These are phyloP conservation scores for Colletotrichum coccodes DNA, from an alignment of 2,329 filamentous ascomycete genomes.

Conservation along the genomic window DNA sequence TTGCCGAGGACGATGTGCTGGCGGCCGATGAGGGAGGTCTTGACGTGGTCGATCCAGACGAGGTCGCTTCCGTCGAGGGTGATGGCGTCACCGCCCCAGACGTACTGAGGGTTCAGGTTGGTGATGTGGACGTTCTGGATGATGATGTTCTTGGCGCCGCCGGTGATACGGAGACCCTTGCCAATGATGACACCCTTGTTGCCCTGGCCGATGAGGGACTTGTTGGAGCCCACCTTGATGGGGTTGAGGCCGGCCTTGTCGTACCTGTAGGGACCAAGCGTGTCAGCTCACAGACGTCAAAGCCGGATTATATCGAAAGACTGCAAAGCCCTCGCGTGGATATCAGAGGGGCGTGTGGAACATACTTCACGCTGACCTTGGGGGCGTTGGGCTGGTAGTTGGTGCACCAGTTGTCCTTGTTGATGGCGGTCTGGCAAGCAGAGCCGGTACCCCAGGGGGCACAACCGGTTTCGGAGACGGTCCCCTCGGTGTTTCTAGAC, in stretches of 20 bases:
- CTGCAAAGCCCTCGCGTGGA: too few relatives aligned
- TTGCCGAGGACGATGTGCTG: slow-evolving; percentile 70
- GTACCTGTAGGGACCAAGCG: slow-evolving; percentile 37
- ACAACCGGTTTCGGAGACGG: neutral
- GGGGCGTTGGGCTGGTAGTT: slow-evolving; percentile 67
- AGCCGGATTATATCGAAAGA: neutral
- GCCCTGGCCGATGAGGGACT: slow-evolving; percentile 65
- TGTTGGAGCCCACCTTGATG: slow-evolving; percentile 66
- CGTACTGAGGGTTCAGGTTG: slow-evolving; percentile 65
- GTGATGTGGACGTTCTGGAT: slow-evolving; percentile 64
- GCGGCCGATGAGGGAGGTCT: slow-evolving; percentile 67
- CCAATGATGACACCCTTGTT: slow-evolving; percentile 64
- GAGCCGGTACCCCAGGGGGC: slow-evolving; percentile 47
- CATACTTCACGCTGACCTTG: slow-evolving; percentile 49
- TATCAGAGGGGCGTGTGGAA: neutral
- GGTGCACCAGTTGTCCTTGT: slow-evolving; percentile 67
- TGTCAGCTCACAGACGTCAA: neutral
- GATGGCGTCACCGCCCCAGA: slow-evolving; percentile 70
- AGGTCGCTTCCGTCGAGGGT: slow-evolving; percentile 58
- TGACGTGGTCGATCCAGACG: slow-evolving; percentile 64
- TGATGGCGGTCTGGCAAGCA: slow-evolving; percentile 68
- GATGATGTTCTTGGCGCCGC: slow-evolving; percentile 63
- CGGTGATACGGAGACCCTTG: slow-evolving; percentile 62
- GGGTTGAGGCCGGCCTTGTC: slow-evolving; percentile 62
- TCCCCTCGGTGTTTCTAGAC: neutral